A percentile compares a stretch with the other conserved stretches of the same genome.
These are phyloP conservation scores for Zasmidium angulare DNA, from an alignment of 2,329 filamentous ascomycete species.

Conservation along the genomic window DNA sequence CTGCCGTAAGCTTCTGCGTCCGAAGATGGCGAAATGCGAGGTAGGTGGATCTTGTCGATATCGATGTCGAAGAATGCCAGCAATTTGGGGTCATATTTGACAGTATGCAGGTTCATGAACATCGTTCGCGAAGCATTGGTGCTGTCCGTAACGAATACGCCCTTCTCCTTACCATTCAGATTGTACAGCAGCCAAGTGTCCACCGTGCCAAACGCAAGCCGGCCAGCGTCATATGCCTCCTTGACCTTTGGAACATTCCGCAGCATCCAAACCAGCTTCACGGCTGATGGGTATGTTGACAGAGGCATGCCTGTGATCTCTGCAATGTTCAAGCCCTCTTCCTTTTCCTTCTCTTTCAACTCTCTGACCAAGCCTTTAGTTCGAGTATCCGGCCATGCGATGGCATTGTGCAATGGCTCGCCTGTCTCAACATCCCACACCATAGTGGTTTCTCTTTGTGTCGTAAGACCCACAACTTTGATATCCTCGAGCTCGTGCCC, in stretches of 20 bases:
- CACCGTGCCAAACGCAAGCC: slow-evolving; percentile 82
- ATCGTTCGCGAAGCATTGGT: slow-evolving; percentile 89
- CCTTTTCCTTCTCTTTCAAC: slow-evolving; percentile 65
- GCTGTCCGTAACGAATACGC: slow-evolving; percentile 77
- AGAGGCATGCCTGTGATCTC: slow-evolving; percentile 77
- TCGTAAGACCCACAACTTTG: slow-evolving; percentile 79
- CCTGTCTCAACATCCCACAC: slow-evolving; percentile 82
- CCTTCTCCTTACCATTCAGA: slow-evolving; percentile 69
- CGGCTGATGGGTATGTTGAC: slow-evolving; percentile 83
- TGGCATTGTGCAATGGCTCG: slow-evolving; percentile 76
- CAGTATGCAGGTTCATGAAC: slow-evolving; percentile 86
- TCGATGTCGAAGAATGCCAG: slow-evolving; percentile 81
- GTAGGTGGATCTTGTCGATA: slow-evolving; percentile 68
- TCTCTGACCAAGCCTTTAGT: slow-evolving; percentile 75
- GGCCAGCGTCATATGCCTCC: slow-evolving; percentile 73
- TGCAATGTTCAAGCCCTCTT: slow-evolving; percentile 60
- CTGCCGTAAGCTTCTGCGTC: slow-evolving; percentile 71
- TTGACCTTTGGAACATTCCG: slow-evolving; percentile 68
- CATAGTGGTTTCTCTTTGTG: slow-evolving; percentile 83
- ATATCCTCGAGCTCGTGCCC: slow-evolving; percentile 70
- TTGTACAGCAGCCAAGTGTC: slow-evolving; percentile 86
- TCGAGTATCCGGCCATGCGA: slow-evolving; percentile 88
- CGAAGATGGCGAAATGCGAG: slow-evolving; percentile 79
- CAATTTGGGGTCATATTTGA: slow-evolving; percentile 76
- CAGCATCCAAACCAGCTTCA: slow-evolving; percentile 85